Base-by-base conservation (phyloP, 257 asterid species). In the Buddleja alternifolia region DNA sequence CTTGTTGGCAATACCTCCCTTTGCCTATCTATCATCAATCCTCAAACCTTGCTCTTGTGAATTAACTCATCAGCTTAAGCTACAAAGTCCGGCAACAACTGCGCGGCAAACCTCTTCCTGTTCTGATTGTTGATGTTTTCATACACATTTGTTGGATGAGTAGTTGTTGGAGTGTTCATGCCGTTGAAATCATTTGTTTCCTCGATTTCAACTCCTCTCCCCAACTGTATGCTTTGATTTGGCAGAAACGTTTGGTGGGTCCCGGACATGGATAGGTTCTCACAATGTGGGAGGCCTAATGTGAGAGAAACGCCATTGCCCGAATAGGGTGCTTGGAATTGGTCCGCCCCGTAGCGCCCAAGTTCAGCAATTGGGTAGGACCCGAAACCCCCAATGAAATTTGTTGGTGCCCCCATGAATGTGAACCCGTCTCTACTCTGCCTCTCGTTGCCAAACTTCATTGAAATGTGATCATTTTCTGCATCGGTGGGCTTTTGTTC, bases 341-440 rank as follows among this genome's bases (percentile, higher is more conserved):
- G 90, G 41, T 90, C 90, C 0, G 90, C 58, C 7, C 85, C 83
- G 61, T 83, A 92, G 63, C 98, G 52, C 11, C 95, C 95, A 3
- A 90, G 80, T 29, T 92, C 96, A 0, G 78, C 88, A 3, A 90
- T 90, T 0, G 97, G 90, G 81, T 87, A 90, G 0, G 95, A 79
- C 6, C 96, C 96, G 55, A 92, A 92, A 53, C 95, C 98, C 15
- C 95, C 95, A 3, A 88, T 90, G 91, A 92, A 90, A 67, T 92
- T 90, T 6, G 97, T 76, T 0, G 97, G 93, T 0, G 88, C 93
- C 4, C 93, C 97, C 83, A 93, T 71, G 0, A 89, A 75, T 0
- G 92, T 74, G 78, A 84, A 92, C 17, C 84, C 90, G 2, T 79
- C 96, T 60, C 93, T 77, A 54, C 60, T 66, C 64, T 85, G 96